Conservation (phyloP, 2,329 filamentous ascomycete species). For the Talaromyces marneffei region DNA sequence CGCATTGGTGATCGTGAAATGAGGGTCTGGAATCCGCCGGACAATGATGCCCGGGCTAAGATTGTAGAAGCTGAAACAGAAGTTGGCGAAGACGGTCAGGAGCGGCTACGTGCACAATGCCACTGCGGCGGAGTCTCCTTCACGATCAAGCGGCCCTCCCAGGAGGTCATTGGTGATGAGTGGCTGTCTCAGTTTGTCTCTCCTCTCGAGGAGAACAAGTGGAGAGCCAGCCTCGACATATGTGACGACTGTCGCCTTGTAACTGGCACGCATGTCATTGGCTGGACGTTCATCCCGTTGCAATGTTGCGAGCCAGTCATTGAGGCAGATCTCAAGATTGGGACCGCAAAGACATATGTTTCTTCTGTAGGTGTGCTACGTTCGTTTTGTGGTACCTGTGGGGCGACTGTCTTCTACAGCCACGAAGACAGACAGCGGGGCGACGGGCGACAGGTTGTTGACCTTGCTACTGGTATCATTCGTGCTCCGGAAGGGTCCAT, state of each 20-base stretch:
- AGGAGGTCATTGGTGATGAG: conserved; percentile 25
- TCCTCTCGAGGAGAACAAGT: conserved; percentile 18
- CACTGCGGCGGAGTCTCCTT: conserved; percentile 43
- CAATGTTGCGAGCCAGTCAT: conserved; percentile 30
- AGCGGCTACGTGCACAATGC: conserved; percentile 35
- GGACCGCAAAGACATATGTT: conserved; percentile 35
- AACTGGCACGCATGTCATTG: conserved; percentile 34
- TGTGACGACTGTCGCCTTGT: conserved; percentile 38
- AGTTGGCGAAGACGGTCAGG: background rate
- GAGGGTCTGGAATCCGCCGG: conserved; percentile 12
- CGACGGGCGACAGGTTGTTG: conserved; percentile 24
- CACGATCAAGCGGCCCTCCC: conserved; percentile 34
- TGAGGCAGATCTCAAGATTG: conserved; percentile 23
- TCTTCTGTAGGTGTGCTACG: conserved; percentile 34
- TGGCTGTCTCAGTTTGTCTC: conserved; percentile 17
- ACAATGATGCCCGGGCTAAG: background rate
- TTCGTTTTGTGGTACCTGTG: conserved; percentile 43
- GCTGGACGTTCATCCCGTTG: conserved; percentile 39
- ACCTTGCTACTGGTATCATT: conserved; percentile 41
- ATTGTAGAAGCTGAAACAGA: conserved; percentile 4
- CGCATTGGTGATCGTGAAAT: conserved; percentile 17
- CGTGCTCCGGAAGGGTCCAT: conserved; percentile 34
- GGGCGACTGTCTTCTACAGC: conserved; percentile 40
- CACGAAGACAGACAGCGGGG: conserved; percentile 26
- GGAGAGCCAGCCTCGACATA: conserved; percentile 23